Evolutionary conservation across 2,329 filamentous ascomycete species (phyloP).

Genomic region (Verticillium alfalfae): DNA sequence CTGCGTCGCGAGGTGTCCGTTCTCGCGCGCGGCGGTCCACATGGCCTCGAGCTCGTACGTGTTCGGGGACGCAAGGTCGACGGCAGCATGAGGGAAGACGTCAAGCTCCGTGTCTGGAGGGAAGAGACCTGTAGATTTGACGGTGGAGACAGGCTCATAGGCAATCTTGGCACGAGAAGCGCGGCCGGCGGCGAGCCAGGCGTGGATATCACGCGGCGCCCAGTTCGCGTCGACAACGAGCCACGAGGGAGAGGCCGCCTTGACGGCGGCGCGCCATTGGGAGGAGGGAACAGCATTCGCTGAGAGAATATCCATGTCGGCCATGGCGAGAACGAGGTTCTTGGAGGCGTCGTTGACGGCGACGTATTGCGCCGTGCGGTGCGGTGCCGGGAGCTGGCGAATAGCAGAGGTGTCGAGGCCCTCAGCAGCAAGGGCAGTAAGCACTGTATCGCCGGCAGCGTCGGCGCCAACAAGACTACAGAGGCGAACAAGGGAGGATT

Average conservation of each 20-base stretch:
- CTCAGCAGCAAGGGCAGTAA: conserved; percentile 57
- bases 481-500: conserved; percentile 57
- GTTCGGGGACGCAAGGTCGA: conserved; percentile 80
- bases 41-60: conserved; percentile 75
- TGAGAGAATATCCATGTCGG: conserved; percentile 87
- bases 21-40: conserved; percentile 62
- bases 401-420: conserved; percentile 64
- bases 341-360: conserved; percentile 81
- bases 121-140: conserved; percentile 71
- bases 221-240: conserved; percentile 87
- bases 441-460: conserved; percentile 65
- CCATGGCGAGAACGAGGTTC: conserved; percentile 87
- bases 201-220: conserved; percentile 57
- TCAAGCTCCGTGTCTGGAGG: conserved; percentile 27
- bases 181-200: conserved; percentile 62
- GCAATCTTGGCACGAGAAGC: conserved; percentile 54
- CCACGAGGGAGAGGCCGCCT: conserved; percentile 60
- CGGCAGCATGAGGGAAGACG: conserved; percentile 55
- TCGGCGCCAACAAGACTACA: conserved; percentile 82
- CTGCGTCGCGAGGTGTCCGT: conserved; percentile 61
- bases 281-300: conserved; percentile 38
- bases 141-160: conserved; percentile 84
- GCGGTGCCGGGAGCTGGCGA: conserved; percentile 43
- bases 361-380: conserved; percentile 83
- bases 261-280: conserved; percentile 57